Evolutionary conservation across 192 early-diverging fungal genomes (phyloP).

Genomic region (Backusella luteola): DNA sequence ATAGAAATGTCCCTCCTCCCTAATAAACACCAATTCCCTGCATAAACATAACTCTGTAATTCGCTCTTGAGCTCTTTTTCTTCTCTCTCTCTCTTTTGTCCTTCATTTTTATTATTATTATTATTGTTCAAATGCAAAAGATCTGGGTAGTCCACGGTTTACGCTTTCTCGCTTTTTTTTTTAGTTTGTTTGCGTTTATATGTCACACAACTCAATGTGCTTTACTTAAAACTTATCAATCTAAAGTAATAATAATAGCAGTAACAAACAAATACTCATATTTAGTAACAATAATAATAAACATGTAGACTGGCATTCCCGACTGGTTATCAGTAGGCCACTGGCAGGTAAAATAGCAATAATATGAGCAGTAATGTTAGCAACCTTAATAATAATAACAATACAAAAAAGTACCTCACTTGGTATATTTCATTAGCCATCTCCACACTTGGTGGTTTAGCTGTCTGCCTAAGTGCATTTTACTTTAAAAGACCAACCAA

Average conservation of each 20-base stretch:
- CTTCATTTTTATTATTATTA: not conserved
- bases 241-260: conserved; percentile 3
- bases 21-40: conserved; percentile 9
- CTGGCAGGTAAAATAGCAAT: conserved; percentile 25
- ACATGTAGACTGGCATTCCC: conserved; percentile 5
- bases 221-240: not conserved
- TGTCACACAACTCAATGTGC: conserved; percentile 3
- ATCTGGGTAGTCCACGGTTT: not conserved
- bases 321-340: conserved; percentile 22
- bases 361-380: not conserved
- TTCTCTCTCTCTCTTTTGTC: not conserved
- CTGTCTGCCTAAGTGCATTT: conserved; percentile 5
- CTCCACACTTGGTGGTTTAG: conserved; percentile 1
- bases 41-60: conserved; percentile 7
- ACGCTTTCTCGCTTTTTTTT: conserved; percentile 1
- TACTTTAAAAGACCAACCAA: conserved; percentile 9
- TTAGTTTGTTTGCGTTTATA: not conserved
- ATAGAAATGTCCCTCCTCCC: conserved; percentile 4
- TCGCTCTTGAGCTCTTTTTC: not conserved
- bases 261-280: not conserved
- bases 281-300: not conserved
- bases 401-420: conserved; percentile 15
- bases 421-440: conserved; percentile 20
- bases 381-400: not conserved
- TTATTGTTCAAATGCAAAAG: not conserved